Conservation (phyloP, 176 grass and related monocot species). For the Tillandsia fasciculata region DNA sequence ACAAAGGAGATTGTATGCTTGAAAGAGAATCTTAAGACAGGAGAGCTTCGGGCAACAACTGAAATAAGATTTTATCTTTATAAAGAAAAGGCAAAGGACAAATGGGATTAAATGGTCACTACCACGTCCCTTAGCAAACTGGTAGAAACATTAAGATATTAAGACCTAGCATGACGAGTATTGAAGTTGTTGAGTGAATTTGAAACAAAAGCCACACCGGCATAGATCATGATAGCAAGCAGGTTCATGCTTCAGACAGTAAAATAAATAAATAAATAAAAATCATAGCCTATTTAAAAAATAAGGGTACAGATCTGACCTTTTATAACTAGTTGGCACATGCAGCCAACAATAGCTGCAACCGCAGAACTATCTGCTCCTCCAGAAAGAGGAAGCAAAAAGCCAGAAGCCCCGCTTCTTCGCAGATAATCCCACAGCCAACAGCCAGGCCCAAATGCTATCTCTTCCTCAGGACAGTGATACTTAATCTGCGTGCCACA, state of each 20-base stretch:
- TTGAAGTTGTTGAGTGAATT: too few relatives aligned
- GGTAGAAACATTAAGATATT: not conserved
- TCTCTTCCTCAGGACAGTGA: conserved; percentile 90
- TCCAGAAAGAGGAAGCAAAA: conserved; percentile 96
- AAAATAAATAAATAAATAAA: not conserved
- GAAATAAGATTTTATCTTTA: not conserved
- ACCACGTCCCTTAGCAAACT: not conserved
- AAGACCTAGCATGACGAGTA: not conserved
- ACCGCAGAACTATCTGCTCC: conserved; percentile 96
- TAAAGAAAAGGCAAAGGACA: not conserved
- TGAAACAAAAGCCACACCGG: too few relatives aligned
- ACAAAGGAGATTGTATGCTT: not conserved
- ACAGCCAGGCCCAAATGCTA: conserved; percentile 92
- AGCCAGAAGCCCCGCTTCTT: conserved; percentile 87
- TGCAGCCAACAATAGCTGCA: conserved; percentile 93
- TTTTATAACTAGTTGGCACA: conserved; percentile 94
- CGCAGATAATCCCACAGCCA: conserved; percentile 98
- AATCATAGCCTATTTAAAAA: not conserved
- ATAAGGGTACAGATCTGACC: conserved; percentile 19
- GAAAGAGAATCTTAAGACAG: not conserved
- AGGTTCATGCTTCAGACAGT: not conserved
- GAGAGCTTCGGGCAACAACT: not conserved
- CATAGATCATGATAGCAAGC: not conserved
- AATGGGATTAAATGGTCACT: not conserved
- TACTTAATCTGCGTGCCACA: conserved; percentile 45